Conservation (phyloP, 192 early-diverging fungal species). For the Haplosporangium gracile region DNA sequence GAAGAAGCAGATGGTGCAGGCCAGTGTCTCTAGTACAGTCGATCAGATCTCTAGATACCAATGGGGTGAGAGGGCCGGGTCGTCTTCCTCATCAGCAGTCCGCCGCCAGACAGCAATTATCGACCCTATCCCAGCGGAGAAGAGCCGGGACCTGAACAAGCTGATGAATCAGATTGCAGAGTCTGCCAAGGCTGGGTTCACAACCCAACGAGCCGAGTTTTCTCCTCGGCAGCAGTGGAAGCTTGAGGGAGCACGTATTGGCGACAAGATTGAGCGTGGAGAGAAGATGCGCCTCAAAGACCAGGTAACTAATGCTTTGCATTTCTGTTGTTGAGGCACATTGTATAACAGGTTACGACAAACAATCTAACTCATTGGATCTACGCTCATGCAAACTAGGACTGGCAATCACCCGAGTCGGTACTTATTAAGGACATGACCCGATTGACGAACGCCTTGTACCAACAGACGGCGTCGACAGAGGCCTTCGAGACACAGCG, state of each 20-base stretch:
- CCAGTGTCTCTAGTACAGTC: constrained; percentile 58
- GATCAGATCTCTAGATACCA: constrained; percentile 59
- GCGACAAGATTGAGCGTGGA: constrained; percentile 55
- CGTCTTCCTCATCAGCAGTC: constrained; percentile 5
- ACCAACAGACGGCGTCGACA: constrained; percentile 50
- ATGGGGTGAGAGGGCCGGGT: constrained; percentile 52
- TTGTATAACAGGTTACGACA: no score
- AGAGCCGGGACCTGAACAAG: constrained; percentile 59
- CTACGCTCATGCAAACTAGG: constrained; percentile 38
- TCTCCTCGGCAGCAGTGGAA: constrained; percentile 51
- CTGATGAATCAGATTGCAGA: constrained; percentile 65
- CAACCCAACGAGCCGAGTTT: constrained; percentile 63
- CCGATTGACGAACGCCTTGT: constrained; percentile 58
- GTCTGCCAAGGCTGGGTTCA: constrained; percentile 55
- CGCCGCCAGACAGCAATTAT: neutral
- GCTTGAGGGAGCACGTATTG: constrained; percentile 59
- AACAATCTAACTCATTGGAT: no score
- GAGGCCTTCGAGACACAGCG: constrained; percentile 58
- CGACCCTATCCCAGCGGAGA: constrained; percentile 7
- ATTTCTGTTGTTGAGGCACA: neutral
- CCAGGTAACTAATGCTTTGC: constrained; percentile 50
- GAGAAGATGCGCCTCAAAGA: constrained; percentile 59
- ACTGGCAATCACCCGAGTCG: constrained; percentile 64
- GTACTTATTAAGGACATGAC: constrained; percentile 63
- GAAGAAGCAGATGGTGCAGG: constrained; percentile 57